A percentile compares a stretch with the other conserved stretches of the same genome.
These are phyloP conservation scores for Fusarium tricinctum DNA, from an alignment of 2,329 filamentous ascomycete genomes.

Conservation along the genomic window DNA sequence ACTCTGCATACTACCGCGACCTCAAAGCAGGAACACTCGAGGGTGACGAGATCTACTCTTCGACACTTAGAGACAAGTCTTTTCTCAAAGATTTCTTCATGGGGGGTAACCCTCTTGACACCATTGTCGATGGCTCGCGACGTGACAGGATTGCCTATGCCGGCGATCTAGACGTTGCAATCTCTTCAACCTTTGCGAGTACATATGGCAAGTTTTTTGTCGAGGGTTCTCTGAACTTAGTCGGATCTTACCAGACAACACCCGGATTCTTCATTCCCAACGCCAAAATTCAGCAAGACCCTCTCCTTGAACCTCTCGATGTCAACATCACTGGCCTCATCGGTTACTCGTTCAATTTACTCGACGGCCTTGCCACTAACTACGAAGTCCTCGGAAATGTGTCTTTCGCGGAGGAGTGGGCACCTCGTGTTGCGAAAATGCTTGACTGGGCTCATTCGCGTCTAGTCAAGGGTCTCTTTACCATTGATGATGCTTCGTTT, in stretches of 20 bases:
- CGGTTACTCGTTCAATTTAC: background rate
- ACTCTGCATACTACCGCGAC: constrained; percentile 3
- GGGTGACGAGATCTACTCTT: background rate
- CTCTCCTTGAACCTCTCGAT: accelerated
- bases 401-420: background rate
- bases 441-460: constrained; percentile 1
- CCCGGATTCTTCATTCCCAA: constrained; percentile 14
- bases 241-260: background rate
- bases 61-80: background rate
- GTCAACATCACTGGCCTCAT: constrained; percentile 12
- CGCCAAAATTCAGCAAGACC: constrained; percentile 8
- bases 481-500: background rate
- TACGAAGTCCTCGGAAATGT: background rate
- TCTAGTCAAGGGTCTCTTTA: background rate
- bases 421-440: background rate
- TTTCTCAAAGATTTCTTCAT: constrained; percentile 5
- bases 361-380: background rate
- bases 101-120: background rate
- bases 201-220: constrained; percentile 15
- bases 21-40: background rate
- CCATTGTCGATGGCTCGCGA: background rate
- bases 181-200: background rate
- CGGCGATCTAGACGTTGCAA: background rate
- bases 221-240: background rate
- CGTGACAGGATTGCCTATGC: background rate